Evolutionary conservation across 441 rosid species (phyloP), one percentile per base, ranked within the genome.

Genomic region (Brassica balearica): DNA sequence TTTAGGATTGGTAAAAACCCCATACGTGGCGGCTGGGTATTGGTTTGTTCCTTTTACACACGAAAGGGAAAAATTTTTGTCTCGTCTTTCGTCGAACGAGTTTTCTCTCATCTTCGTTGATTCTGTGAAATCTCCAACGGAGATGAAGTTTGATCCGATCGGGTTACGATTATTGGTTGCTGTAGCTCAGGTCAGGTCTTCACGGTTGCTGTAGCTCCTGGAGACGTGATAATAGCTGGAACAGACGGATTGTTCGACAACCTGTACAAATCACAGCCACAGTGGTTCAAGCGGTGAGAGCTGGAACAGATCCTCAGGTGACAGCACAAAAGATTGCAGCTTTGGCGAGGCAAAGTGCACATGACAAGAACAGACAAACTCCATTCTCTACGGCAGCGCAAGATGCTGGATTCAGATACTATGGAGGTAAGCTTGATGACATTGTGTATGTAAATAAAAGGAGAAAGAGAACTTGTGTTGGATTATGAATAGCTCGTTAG

Each of bases 251-350:
- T 96, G 63, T 96, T 96, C 15, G 99, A 94, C 85, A 96, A 96
- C 80, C 80, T 94, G 78, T 96, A 94, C 86, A 91, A 91, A 85
- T 96, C 58, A 89, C 96, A 32, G 97, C 97, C 0, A 86, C 92
- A 19, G 96, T 92, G 69, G 96, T 90, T 76, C 96, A 94, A 34
- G 91, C 98, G 0, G 73, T 86, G 65, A 90, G 98, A 82, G 90
- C 93, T 76, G 91, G 95, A 63, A 84, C 88, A 62, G 89, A 85
- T 66, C 97, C 98, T 69, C 97, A 90, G 76, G 90, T 89, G 25
- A 89, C 93, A 0, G 99, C 99, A n/a, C 97, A 88, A 80, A 94
- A 96, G 85, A 92, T 94, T 74, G 98, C 99, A 29, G 98, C 99
- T 5, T 84, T 94, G 76, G 99, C 97, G 51, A 87, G 95, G 0